Percentiles rank a stretch among this genome's conserved stretches.
Evolutionary conservation across 306 rosid genomes (phyloP).

Genomic region (Dicorynia guianensis): DNA sequence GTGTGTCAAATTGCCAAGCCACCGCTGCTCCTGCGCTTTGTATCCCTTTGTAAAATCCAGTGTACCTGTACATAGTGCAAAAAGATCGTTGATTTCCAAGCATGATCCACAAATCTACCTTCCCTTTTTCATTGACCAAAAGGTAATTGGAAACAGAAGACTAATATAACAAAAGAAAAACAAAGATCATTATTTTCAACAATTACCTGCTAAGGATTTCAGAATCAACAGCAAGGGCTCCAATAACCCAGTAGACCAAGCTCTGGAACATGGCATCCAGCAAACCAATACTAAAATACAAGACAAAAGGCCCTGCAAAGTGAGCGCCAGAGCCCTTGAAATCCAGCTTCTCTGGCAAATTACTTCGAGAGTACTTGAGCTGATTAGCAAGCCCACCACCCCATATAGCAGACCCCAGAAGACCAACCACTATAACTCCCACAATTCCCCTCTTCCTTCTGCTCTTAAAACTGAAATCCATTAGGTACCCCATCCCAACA

Average conservation of each 20-base stretch:
- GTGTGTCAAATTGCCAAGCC: conserved; percentile 72
- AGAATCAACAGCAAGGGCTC: conserved; percentile 83
- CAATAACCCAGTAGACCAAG: conserved; percentile 88
- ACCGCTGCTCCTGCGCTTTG: conserved; percentile 82
- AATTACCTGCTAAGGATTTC: conserved; percentile 89
- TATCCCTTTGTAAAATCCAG: conserved; percentile 71
- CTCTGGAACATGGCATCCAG: conserved; percentile 94
- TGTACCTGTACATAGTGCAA: conserved; percentile 50
- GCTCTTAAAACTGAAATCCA: conserved; percentile 88
- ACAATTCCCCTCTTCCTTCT: conserved; percentile 74
- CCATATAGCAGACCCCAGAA: conserved; percentile 74
- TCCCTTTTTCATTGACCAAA: neutral
- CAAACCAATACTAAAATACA: conserved; percentile 83
- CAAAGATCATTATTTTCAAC: neutral
- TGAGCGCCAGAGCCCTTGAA: conserved; percentile 62
- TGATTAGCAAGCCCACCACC: conserved; percentile 86
- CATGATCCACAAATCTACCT: neutral
- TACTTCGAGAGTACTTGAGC: conserved; percentile 40
- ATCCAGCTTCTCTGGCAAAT: conserved; percentile 55
- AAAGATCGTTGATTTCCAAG: neutral
- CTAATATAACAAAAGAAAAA: neutral
- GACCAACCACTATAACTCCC: conserved; percentile 65
- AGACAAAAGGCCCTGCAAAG: conserved; percentile 82
- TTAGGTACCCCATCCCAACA: conserved; percentile 69
- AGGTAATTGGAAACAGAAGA: neutral